Evolutionary conservation across 148 eudicot species (phyloP), one percentile per base, ranked within the genome.

Genomic region (Polygonum maritimum): DNA sequence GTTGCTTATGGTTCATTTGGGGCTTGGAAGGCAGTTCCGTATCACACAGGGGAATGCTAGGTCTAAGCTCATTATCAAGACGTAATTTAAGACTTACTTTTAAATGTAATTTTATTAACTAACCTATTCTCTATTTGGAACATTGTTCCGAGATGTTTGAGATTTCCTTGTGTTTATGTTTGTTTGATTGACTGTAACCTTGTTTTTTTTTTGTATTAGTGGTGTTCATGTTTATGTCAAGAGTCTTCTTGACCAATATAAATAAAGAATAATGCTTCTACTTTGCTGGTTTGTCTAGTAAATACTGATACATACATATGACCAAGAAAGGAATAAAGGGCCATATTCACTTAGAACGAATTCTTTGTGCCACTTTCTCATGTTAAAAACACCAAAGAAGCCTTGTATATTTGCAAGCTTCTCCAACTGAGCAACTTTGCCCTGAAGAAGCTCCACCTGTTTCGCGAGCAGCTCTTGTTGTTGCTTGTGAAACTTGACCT

Each of bases 361-460:
- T 79, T 75, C 82, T 31, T 80, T 60, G 9, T 80, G 75, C 77
- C 78, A 49, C 33, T 60, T 55, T 76, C 71, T 82, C 47, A 87
- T 71, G 75, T 80, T 83, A 71, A 91, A 86, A 47, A 86, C 81
- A 70, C 94, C 90, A 41, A 87, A 55, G 11, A 89, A 80, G 55
- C 97, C 91, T 76, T 80, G 80, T 72, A 48, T 38, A 70, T 69
- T 79, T 16, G 88, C 85, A 52, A 84, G 84, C 73, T 84, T 81
- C 71, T 89, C 89, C n/a, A 87, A 60, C 33, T 87, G 87, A 77
- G 80, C 77, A 36, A 89, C 71, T 70, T 79, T 87, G 44, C 55
- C 71, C 77, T 81, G 84, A 4, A 89, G 86, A 48, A 73, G 74
- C 77, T 82, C 86, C 48, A 89, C 69, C 75, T 89, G 89, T 70